Evolutionary conservation across 1,284 basidiomycete genomes (phyloP).

Genomic region (Ustilago shanxiensis): DNA sequence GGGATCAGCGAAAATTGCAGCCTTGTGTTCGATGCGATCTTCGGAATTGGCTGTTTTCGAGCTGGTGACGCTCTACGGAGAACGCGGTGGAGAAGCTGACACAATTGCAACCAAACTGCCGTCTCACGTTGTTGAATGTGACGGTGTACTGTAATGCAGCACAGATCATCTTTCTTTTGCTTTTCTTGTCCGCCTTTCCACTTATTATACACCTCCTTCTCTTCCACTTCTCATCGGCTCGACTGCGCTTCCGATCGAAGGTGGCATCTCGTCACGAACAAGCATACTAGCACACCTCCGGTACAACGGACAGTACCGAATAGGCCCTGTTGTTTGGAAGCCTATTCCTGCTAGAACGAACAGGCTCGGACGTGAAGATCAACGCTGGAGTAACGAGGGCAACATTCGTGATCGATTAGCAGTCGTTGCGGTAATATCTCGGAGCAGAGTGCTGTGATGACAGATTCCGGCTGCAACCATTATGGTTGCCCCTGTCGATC

Average conservation of each 20-base stretch:
- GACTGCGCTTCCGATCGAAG: no score
- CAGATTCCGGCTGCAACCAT: slow-evolving; percentile 32
- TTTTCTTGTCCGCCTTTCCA: neutral
- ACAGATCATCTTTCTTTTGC: neutral
- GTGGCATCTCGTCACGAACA: no score
- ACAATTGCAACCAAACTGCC: neutral
- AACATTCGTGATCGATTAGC: neutral
- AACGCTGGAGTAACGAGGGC: neutral
- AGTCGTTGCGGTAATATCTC: neutral
- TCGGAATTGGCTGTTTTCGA: neutral
- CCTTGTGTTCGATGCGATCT: neutral
- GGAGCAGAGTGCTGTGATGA: slow-evolving; percentile 5
- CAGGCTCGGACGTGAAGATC: neutral
- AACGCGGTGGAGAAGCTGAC: slow-evolving; percentile 1
- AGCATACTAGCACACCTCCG: neutral
- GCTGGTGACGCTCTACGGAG: slow-evolving; percentile 1
- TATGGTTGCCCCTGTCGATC: slow-evolving; percentile 33
- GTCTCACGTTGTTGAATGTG: neutral
- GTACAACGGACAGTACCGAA: neutral
- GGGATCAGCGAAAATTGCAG: neutral
- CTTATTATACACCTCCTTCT: neutral
- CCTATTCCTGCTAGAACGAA: neutral
- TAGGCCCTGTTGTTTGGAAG: neutral
- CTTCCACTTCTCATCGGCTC: neutral
- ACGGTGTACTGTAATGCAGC: neutral